These are phyloP conservation scores for Alopecurus myosuroides DNA, from an alignment of 176 grass and related monocot species.

Conservation along the genomic window DNA sequence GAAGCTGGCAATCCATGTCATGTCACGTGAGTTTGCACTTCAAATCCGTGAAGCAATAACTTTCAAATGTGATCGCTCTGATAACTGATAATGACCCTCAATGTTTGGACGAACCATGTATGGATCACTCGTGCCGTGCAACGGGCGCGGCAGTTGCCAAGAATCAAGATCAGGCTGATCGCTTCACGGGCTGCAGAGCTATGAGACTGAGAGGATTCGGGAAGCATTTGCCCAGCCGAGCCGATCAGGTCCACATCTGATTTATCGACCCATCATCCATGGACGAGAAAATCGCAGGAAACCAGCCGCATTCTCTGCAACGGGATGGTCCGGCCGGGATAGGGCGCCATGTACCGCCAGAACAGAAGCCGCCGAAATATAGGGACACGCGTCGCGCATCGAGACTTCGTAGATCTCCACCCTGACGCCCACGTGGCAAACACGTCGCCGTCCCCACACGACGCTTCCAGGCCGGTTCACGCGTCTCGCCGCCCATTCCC, in stretches of 20 bases:
- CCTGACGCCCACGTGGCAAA: constrained; percentile 9
- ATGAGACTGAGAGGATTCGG: background rate
- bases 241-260: background rate
- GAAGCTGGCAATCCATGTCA: background rate
- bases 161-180: background rate
- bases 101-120: too few relatives aligned
- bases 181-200: background rate
- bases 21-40: background rate
- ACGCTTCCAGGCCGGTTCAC: constrained; percentile 46
- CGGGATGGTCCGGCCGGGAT: background rate
- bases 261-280: background rate
- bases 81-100: too few relatives aligned
- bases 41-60: background rate
- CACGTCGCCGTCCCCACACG: constrained; percentile 14
- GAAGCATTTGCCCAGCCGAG: background rate
- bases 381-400: constrained; percentile 18
- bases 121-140: background rate
- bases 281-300: background rate
- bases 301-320: background rate
- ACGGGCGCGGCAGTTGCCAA: background rate
- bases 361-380: background rate
- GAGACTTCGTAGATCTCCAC: background rate
- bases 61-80: too few relatives aligned
- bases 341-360: background rate
- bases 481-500: constrained; percentile 20